These are phyloP conservation scores for Vigna mungo DNA, from an alignment of 306 rosid genomes.

Conservation along the genomic window DNA sequence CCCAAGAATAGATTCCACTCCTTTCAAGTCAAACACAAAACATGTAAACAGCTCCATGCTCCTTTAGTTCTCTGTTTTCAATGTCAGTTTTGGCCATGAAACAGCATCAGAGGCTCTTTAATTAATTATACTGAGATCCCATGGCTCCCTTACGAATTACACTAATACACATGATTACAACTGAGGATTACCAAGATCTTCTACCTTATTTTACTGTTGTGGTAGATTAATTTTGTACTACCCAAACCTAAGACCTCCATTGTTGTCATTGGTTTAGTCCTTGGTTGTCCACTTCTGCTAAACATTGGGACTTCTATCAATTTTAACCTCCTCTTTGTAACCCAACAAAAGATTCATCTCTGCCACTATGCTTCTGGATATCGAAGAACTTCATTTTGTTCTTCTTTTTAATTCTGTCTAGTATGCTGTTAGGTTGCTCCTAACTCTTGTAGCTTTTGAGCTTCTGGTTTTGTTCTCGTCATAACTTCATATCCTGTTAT, in stretches of 20 bases:
- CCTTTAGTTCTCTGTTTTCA: background rate
- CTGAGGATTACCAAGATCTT: no score
- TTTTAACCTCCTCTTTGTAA: background rate
- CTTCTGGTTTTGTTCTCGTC: background rate
- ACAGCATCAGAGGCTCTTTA: background rate
- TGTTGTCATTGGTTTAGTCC: background rate
- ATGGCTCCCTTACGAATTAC: no score
- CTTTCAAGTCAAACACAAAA: background rate
- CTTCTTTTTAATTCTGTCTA: background rate
- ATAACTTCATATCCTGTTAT: background rate
- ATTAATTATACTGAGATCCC: background rate
- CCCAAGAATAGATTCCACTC: background rate
- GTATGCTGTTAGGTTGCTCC: background rate
- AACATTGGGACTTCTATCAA: background rate
- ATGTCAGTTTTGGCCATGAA: background rate
- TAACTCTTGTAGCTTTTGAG: background rate
- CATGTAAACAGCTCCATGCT: background rate
- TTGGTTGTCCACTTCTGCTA: no score
- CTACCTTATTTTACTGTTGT: no score
- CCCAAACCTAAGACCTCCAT: background rate
- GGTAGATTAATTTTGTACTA: no score
- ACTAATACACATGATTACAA: no score
- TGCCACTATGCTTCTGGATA: background rate
- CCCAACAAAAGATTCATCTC: background rate
- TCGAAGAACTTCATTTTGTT: no score